These are phyloP conservation scores for Pseudogymnoascus sp. DNA, from an alignment of 2,329 filamentous ascomycete species.

Conservation along the genomic window DNA sequence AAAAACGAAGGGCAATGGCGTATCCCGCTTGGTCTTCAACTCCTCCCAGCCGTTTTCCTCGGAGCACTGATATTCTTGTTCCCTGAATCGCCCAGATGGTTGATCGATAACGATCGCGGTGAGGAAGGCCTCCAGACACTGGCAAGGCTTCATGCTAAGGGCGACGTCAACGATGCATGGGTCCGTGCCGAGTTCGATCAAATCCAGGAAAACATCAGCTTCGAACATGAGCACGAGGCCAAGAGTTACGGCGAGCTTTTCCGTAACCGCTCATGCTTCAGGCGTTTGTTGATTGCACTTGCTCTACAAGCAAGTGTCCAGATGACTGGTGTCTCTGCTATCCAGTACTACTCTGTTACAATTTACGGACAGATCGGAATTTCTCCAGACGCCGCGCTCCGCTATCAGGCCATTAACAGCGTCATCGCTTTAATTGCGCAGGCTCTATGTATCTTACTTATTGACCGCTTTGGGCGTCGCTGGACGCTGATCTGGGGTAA, in stretches of 20 bases:
- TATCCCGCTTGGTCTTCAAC: constrained; percentile 44
- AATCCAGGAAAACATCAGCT: constrained; percentile 55
- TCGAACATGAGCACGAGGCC: constrained; percentile 55
- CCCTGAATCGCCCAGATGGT: constrained; percentile 53
- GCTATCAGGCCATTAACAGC: constrained; percentile 59
- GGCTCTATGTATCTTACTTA: constrained; percentile 51
- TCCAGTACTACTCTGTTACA: constrained; percentile 54
- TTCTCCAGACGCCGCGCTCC: constrained; percentile 45
- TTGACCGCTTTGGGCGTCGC: constrained; percentile 64
- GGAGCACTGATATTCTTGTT: constrained; percentile 54
- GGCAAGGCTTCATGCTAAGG: constrained; percentile 54
- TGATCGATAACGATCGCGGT: constrained; percentile 52
- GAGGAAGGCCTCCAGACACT: constrained; percentile 52
- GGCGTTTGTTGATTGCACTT: constrained; percentile 53
- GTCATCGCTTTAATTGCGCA: constrained; percentile 55
- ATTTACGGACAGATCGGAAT: constrained; percentile 57
- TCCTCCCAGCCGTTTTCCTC: constrained; percentile 50
- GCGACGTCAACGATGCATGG: constrained; percentile 51
- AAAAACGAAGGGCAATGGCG: constrained; percentile 20
- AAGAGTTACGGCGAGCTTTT: constrained; percentile 58
- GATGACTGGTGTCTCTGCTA: constrained; percentile 59
- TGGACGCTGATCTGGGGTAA: constrained; percentile 68
- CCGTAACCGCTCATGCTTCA: constrained; percentile 52
- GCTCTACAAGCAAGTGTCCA: constrained; percentile 57
- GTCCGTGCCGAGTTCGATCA: constrained; percentile 57